These are phyloP conservation scores for Zymoseptoria passerinii DNA, from an alignment of 2,329 filamentous ascomycete genomes.

Conservation along the genomic window DNA sequence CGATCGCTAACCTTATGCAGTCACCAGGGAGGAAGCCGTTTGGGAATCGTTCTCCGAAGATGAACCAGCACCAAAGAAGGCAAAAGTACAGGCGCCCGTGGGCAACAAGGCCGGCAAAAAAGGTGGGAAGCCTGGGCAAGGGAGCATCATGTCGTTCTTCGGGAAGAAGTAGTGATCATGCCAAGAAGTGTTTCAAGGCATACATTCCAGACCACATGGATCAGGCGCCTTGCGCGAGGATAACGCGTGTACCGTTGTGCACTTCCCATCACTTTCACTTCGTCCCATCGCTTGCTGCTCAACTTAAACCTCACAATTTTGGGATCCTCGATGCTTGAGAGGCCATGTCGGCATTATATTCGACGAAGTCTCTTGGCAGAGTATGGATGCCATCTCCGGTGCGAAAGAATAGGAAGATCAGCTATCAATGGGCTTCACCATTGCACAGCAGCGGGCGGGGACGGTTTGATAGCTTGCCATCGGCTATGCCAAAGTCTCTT, in stretches of 20 bases:
- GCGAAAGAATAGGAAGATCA: neutral
- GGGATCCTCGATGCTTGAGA: neutral
- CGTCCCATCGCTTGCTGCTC: neutral
- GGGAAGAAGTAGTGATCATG: constrained; percentile 55
- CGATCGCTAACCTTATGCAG: constrained; percentile 39
- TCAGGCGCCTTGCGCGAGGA: neutral
- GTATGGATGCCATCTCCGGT: constrained; percentile 1
- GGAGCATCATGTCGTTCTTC: constrained; percentile 90
- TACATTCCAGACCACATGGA: neutral
- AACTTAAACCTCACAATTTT: too few relatives aligned
- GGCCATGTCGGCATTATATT: neutral
- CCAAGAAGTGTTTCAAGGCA: neutral
- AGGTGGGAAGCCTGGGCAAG: constrained; percentile 50
- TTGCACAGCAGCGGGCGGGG: neutral
- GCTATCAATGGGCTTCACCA: neutral
- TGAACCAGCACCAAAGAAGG: constrained; percentile 55
- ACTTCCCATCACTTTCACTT: neutral
- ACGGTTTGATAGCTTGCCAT: neutral
- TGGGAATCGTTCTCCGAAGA: constrained; percentile 96
- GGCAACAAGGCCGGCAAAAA: constrained; percentile 41
- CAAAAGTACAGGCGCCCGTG: constrained; percentile 37
- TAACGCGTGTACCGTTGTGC: neutral
- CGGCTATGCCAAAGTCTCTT: neutral
- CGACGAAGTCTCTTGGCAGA: constrained; percentile 1
- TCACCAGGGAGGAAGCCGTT: constrained; percentile 72